Evolutionary conservation across 2,329 filamentous ascomycete genomes (phyloP), one percentile per base, ranked within the genome.

Genomic region (Epichloe gansuensis): DNA sequence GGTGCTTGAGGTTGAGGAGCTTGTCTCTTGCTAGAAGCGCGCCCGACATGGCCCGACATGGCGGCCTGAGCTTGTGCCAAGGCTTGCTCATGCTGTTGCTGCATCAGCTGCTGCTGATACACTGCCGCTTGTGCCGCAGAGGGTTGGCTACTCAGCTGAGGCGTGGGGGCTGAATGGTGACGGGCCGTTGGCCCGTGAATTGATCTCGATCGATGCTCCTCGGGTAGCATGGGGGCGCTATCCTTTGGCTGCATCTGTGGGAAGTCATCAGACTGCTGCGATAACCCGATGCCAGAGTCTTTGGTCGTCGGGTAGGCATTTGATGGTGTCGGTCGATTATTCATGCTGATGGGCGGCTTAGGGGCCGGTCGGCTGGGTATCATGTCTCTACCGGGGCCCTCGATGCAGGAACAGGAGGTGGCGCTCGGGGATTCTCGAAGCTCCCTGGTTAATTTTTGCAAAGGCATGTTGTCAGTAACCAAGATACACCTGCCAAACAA

Each of bases 371-470:
- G 82, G 62, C 82, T 86, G 48, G 93, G 91, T 64, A 95, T 77
- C 56, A 77, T 66, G 57, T 81, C 79, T 65, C 79, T 78, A 52
- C 56, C 54, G 45, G 68, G 54, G 69, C 70, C 54, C 75, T 71
- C 48, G 74, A 75, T 46, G 69, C 67, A 54, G 91, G 91, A 55
- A 96, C 87, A 11, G 91, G 93, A 57, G 93, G 93, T 41, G 93
- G 88, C 17, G 91, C 88, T 64, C 93, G 82, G 48, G 93, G 93
- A 65, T 98, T 97, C 72, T 97, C 93, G 70, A 97, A 98, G 74
- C 89, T 97, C 65, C 88, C 87, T 77, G 42, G 2, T 52, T 13
- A 5, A 21, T 21, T 4, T 35, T 45, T 35, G 25, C 42, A 48
- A 46, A 21, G 12, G 12, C 15, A 13, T 38, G 25, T 3, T 43